Conservation (phyloP, 495 filamentous ascomycete genomes). For the Filosporella fistucella region DNA sequence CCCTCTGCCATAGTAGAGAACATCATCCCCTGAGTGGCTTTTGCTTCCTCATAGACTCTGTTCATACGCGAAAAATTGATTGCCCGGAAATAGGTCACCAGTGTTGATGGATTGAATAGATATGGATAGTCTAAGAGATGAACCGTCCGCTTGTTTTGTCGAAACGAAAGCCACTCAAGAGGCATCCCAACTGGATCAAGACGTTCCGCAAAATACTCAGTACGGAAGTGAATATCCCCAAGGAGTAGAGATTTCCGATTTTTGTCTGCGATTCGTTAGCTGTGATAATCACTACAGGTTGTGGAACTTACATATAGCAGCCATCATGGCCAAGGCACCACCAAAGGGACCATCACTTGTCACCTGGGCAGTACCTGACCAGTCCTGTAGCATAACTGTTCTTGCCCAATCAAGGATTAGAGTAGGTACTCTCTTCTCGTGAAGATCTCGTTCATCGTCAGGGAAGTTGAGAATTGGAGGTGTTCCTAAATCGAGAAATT, state of each 20-base stretch:
- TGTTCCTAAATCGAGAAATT: conserved; percentile 36
- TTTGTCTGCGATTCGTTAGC: conserved; percentile 37
- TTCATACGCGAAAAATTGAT: conserved; percentile 84
- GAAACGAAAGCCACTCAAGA: conserved; percentile 61
- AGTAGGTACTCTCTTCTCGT: conserved; percentile 47
- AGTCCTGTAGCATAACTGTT: conserved; percentile 68
- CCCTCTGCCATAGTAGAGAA: conserved; percentile 31
- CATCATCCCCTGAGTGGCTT: conserved; percentile 44
- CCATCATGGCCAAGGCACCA: conserved; percentile 68
- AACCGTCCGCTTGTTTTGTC: conserved; percentile 52
- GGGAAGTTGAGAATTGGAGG: conserved; percentile 39
- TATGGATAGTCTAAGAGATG: conserved; percentile 82
- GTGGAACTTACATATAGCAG: conserved; percentile 59
- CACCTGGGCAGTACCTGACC: conserved; percentile 71
- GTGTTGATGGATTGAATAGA: conserved; percentile 65
- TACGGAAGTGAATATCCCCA: conserved; percentile 62
- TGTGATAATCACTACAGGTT: conserved; percentile 13
- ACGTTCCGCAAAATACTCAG: conserved; percentile 69
- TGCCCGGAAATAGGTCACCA: conserved; percentile 84
- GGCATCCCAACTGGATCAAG: conserved; percentile 76
- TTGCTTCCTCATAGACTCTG: conserved; percentile 65
- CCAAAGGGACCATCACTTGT: conserved; percentile 61
- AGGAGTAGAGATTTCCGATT: conserved; percentile 58
- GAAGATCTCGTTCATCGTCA: conserved; percentile 37
- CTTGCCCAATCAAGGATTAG: conserved; percentile 74